phyloP scores from a whole-genome alignment of 371 early-diverging fungal genomes.

The Gilbertella persicaria region DNA sequence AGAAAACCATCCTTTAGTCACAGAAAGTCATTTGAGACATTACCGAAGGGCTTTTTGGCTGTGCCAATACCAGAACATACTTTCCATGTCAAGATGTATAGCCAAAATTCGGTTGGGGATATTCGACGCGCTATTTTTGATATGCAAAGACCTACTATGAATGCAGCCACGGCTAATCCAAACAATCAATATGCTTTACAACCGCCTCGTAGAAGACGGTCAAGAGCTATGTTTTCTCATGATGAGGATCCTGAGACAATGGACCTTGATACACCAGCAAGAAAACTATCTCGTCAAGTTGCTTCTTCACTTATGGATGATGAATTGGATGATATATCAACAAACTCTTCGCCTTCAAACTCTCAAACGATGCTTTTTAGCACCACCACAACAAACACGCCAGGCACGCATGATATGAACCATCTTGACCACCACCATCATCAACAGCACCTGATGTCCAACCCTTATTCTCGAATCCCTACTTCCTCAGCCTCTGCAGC shows the following conservation, averaged over 20 bases:
- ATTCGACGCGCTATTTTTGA: constrained; percentile 26
- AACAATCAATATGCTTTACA: constrained; percentile 5
- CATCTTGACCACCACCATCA: constrained; percentile 11
- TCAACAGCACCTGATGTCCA: background rate
- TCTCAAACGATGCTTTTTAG: constrained; percentile 18
- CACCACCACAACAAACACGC: background rate
- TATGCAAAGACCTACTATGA: constrained; percentile 10
- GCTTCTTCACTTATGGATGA: constrained; percentile 17
- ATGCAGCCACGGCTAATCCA: background rate
- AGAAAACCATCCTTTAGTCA: background rate
- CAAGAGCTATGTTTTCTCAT: constrained; percentile 15
- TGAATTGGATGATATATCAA: constrained; percentile 31
- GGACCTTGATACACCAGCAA: constrained; percentile 22
- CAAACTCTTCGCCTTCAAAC: constrained; percentile 23
- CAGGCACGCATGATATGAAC: constrained; percentile 17
- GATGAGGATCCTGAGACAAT: constrained; percentile 22
- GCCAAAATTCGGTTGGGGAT: constrained; percentile 30
- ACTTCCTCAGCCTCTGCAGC: constrained; percentile 3
- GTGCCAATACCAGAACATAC: constrained; percentile 38
- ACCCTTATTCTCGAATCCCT: background rate
- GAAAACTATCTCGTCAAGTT: constrained; percentile 22
- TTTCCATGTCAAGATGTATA: constrained; percentile 38
- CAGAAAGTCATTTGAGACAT: constrained; percentile 23
- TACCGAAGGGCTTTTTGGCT: constrained; percentile 36
- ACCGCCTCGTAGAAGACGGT: constrained; percentile 19